Base-by-base conservation (phyloP, 176 grass and related monocot genomes). In the Thalia dealbata region DNA sequence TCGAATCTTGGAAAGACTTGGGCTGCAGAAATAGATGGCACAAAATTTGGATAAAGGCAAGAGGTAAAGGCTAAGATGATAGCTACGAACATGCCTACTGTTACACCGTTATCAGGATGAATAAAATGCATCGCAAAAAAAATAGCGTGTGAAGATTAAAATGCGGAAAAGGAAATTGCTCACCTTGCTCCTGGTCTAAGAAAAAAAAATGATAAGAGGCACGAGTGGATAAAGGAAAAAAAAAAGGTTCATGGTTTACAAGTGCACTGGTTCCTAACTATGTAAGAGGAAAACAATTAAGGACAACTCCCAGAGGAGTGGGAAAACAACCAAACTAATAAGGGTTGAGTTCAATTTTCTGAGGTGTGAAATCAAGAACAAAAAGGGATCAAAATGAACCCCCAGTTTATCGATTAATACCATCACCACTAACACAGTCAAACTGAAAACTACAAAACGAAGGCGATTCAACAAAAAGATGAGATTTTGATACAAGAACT, bases 1-100 rank as follows among this genome's bases (percentile, higher is more conserved):
- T 61, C 16, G 16, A 50, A 42, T 69, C 66, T 66, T 81, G 35
- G 64, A 48, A 56, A 50, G 50, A 81, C 22, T 76, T 81, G 64
- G 56, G 59, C 83, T 86, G 78, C 59, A 45, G 38, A 21, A 70
- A 56, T 21, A 16, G 50, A 69, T 43, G 14, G 0, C 15, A 30
- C 18, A 25, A 35, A 66, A 64, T 32, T 66, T 30, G 27, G 3
- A 66, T 16, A 35, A 66, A 66, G 38, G 13, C 24, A 66, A 1
- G 14, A 16, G 14, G 26, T 28, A 32, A 12, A 66, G 6, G 28
- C 29, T 14, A 64, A 28, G 61, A 32, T 58, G 54, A 58, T 13
- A 48, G 1, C 6, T 48, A 7, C 11, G 11, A 48, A 48, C 45
- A 48, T 48, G 45, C 6, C 11, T 48, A 13, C 10, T 48, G 45